Evolutionary conservation across 768 basidiomycete genomes (phyloP).

Genomic region (Podaxis mareebaensis): DNA sequence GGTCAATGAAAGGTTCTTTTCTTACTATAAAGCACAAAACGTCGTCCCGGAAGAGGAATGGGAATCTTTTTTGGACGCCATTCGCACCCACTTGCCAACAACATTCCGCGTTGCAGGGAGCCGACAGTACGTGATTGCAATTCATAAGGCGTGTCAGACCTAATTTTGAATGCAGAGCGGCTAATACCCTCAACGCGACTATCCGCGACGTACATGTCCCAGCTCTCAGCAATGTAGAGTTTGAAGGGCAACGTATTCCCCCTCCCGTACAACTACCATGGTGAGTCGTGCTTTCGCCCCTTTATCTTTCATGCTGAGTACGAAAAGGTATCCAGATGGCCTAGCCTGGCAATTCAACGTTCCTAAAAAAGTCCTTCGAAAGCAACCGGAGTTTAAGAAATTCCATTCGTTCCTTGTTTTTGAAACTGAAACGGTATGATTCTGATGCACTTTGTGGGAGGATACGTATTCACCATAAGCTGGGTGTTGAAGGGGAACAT

Average conservation of each 20-base stretch:
- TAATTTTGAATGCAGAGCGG: conserved; percentile 42
- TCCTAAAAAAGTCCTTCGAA: conserved; percentile 84
- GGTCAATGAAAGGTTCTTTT: conserved; percentile 66
- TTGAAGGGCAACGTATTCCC: conserved; percentile 74
- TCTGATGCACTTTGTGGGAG: background rate
- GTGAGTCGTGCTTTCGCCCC: conserved; percentile 39
- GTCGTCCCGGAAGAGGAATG: conserved; percentile 81
- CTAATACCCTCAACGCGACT: conserved; percentile 73
- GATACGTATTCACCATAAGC: background rate
- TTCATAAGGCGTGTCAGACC: conserved; percentile 4
- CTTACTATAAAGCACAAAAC: conserved; percentile 75
- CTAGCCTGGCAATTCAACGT: conserved; percentile 97
- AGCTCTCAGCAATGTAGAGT: conserved; percentile 63
- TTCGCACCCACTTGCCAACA: conserved; percentile 80
- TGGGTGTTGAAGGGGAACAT: conserved; percentile 74
- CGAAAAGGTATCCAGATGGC: conserved; percentile 85
- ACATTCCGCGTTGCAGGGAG: conserved; percentile 93
- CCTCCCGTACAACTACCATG: conserved; percentile 87
- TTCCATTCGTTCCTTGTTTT: conserved; percentile 97
- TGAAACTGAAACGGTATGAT: conserved; percentile 92
- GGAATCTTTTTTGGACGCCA: conserved; percentile 62
- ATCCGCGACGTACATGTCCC: conserved; percentile 84
- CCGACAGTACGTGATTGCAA: conserved; percentile 57
- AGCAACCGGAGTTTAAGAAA: conserved; percentile 85
- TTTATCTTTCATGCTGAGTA: conserved; percentile 13